A percentile compares a stretch with the other conserved stretches of the same genome.
phyloP scores from a whole-genome alignment of 2,329 filamentous ascomycete genomes.

The Huntiella omanensis region DNA sequence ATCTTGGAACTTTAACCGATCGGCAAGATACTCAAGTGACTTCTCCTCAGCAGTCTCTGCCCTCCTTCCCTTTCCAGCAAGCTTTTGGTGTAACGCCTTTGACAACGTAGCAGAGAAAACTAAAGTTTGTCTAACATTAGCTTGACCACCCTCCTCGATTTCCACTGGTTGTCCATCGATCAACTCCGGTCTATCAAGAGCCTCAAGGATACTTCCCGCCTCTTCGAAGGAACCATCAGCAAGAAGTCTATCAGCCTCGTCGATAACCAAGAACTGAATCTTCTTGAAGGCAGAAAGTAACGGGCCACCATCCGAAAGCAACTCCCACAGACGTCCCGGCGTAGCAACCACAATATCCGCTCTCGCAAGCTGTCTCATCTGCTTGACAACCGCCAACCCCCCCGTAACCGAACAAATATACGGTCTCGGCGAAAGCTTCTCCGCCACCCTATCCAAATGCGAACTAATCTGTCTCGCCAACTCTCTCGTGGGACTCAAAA shows the following conservation, averaged over 20 bases:
- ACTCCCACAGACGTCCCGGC: constrained; percentile 84
- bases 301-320: constrained; percentile 57
- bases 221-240: constrained; percentile 94
- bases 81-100: constrained; percentile 75
- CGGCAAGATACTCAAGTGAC: constrained; percentile 58
- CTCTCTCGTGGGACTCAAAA: constrained; percentile 83
- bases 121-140: constrained; percentile 57
- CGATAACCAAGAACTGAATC: constrained; percentile 70
- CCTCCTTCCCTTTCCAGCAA: constrained; percentile 54
- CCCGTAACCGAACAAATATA: constrained; percentile 82
- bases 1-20: constrained; percentile 67
- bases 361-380: constrained; percentile 63
- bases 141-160: constrained; percentile 21
- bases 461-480: constrained; percentile 78
- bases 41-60: constrained; percentile 42
- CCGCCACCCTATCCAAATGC: constrained; percentile 61
- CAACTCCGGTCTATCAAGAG: constrained; percentile 49
- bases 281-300: constrained; percentile 51
- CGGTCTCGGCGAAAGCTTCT: constrained; percentile 37
- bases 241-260: constrained; percentile 83
- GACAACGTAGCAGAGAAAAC: constrained; percentile 97
- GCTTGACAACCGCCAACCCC: constrained; percentile 85
- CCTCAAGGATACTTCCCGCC: constrained; percentile 66
- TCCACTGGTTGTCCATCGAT: constrained; percentile 17
- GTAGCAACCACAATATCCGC: constrained; percentile 91